These are phyloP conservation scores for Thielaviopsis ethacetica DNA, from an alignment of 2,329 filamentous ascomycete genomes.

Conservation along the genomic window DNA sequence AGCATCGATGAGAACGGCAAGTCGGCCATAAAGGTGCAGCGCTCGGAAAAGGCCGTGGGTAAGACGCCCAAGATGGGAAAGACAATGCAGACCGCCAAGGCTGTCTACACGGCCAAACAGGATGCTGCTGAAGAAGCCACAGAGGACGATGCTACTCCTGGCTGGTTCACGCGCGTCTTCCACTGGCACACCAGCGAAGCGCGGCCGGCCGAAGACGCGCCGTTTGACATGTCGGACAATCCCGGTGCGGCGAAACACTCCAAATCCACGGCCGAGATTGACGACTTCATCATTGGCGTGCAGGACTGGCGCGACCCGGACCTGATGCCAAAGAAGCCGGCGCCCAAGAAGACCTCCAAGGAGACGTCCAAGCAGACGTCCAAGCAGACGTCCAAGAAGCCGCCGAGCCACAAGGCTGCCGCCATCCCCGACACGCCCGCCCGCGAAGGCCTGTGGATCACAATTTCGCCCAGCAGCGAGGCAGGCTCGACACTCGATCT, in stretches of 20 bases:
- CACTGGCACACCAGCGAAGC: constrained; percentile 16
- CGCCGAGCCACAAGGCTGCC: background rate
- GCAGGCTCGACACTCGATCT: constrained; percentile 94
- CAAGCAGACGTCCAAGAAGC: background rate
- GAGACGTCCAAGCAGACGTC: constrained; percentile 16
- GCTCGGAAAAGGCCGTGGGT: constrained; percentile 19
- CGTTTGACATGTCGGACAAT: constrained; percentile 8
- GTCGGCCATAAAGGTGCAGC: constrained; percentile 35
- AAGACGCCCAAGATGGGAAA: no score
- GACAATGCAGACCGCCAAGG: constrained; percentile 15
- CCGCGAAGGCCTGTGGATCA: constrained; percentile 86
- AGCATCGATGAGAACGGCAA: constrained; percentile 44
- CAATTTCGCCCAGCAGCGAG: constrained; percentile 66
- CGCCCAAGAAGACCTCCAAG: no score
- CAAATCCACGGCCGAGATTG: constrained; percentile 16
- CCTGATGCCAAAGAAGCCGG: no score
- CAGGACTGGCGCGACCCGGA: constrained; percentile 78
- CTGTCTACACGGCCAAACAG: constrained; percentile 16
- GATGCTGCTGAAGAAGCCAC: constrained; percentile 14
- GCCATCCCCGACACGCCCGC: constrained; percentile 18
- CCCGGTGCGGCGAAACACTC: constrained; percentile 16
- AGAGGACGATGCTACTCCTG: constrained; percentile 15
- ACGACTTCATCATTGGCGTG: constrained; percentile 66
- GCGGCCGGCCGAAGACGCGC: background rate
- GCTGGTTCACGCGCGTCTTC: constrained; percentile 32